phyloP scores from a whole-genome alignment of 2,329 filamentous ascomycete species.

The Colletotrichum cordylinicola region DNA sequence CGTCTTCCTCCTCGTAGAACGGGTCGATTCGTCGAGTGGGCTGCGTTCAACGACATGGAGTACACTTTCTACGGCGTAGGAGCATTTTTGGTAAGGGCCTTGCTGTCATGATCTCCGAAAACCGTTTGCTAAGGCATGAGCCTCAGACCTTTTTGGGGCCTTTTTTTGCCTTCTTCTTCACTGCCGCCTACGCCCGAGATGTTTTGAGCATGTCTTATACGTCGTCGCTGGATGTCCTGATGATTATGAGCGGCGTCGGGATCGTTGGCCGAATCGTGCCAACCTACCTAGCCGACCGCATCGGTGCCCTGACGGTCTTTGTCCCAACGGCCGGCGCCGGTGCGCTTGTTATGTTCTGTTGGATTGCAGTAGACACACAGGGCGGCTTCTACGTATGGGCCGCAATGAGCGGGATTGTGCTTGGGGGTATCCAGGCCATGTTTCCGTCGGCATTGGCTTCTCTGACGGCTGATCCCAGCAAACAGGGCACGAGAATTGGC shows the following conservation, averaged over 20 bases:
- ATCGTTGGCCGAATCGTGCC: conserved; percentile 54
- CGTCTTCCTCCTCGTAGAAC: conserved; percentile 45
- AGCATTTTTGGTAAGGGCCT: conserved; percentile 31
- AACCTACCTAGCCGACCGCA: conserved; percentile 50
- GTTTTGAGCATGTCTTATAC: conserved; percentile 34
- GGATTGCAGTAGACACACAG: conserved; percentile 27
- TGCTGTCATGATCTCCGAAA: accelerated
- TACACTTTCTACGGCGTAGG: conserved; percentile 46
- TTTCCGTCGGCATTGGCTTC: conserved; percentile 43
- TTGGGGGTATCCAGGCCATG: conserved; percentile 32
- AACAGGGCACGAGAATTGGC: conserved; percentile 47
- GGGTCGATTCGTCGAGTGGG: conserved; percentile 47
- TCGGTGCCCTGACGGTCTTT: conserved; percentile 57
- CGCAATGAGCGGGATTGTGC: conserved; percentile 32
- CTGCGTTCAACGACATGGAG: conserved; percentile 49
- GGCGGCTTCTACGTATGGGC: conserved; percentile 31
- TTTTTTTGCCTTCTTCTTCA: conserved; percentile 66
- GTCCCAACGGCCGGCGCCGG: conserved; percentile 37
- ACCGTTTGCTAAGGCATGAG: background rate
- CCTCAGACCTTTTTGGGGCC: conserved; percentile 53
- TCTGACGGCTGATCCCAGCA: conserved; percentile 43
- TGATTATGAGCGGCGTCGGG: conserved; percentile 60
- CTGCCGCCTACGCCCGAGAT: conserved; percentile 53
- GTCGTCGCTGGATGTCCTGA: conserved; percentile 47
- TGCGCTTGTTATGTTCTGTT: conserved; percentile 31